Conservation (phyloP, 23 red algal species). For the Gracilaria caudata region DNA sequence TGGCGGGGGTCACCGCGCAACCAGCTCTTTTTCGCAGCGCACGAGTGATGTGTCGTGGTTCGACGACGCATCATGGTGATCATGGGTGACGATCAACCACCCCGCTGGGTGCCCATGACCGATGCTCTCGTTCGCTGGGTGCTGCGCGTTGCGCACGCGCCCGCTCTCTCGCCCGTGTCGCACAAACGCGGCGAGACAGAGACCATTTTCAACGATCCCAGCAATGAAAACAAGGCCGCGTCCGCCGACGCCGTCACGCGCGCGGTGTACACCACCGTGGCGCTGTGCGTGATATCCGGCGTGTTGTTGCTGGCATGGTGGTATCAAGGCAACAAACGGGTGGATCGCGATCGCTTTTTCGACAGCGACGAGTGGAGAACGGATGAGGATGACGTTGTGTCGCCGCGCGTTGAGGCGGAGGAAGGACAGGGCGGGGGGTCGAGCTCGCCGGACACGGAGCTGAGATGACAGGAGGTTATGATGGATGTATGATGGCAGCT, state of each 20-base stretch:
- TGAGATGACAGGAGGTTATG: too few relatives aligned
- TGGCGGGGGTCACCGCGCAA: too few relatives aligned
- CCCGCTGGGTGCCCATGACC: background rate
- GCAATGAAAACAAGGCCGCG: slow-evolving; percentile 17
- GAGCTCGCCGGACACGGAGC: background rate
- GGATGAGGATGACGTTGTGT: background rate
- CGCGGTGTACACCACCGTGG: slow-evolving; percentile 9
- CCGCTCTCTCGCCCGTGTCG: background rate
- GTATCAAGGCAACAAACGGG: slow-evolving; percentile 16
- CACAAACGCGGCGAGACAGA: slow-evolving; percentile 27
- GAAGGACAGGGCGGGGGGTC: background rate
- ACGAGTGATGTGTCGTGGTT: too few relatives aligned
- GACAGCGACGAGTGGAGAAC: background rate
- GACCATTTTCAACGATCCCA: slow-evolving; percentile 28
- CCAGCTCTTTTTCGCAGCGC: too few relatives aligned
- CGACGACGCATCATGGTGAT: too few relatives aligned
- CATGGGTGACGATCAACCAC: too few relatives aligned
- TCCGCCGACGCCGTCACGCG: slow-evolving; percentile 21
- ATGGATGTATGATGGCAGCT: too few relatives aligned
- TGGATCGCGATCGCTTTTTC: slow-evolving; percentile 5
- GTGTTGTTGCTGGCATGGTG: slow-evolving; percentile 7
- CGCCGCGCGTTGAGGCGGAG: background rate
- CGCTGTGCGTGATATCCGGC: background rate
- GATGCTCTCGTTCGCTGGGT: background rate
- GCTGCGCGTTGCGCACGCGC: background rate